Evolutionary conservation across 2,329 filamentous ascomycete genomes (phyloP), one percentile per base, ranked within the genome.

Genomic region (Sclerotinia nivalis): DNA sequence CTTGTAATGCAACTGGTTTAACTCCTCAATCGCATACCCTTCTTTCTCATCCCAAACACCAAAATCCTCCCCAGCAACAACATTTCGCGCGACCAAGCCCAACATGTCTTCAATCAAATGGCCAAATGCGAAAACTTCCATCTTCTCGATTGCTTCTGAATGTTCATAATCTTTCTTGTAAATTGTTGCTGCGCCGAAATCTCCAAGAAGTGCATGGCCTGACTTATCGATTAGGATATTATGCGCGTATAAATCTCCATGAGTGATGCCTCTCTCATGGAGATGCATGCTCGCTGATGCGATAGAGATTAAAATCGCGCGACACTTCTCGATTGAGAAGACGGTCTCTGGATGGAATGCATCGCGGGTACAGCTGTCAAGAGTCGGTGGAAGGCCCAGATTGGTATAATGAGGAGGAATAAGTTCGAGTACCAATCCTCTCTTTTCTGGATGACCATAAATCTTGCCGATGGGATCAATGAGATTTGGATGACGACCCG

Each of bases 181-280:
- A 20, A 84, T 77, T 0, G 83, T 84, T 1, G 83, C 83, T 1
- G 83, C 83, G 15, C 83, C 82, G 68, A 85, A 84, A 66, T 84
- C 83, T 34, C 82, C 82, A 4, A 85, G 77, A 18, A 85, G 73
- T 5, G 83, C 82, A 71, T 84, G 82, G 1, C 79, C 81, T 13
- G 75, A 76, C 31, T 77, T 76, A 64, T 78, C 79, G 34, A 80
- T 80, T 15, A 85, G 78, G 25, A 85, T 82, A 73, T 84, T 84
- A 73, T 84, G 82, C 15, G 83, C 82, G 65, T 83, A 83, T 49
- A 85, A 68, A 72, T 84, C 83, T 25, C 84, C 83, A 70, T 85
- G 83, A 9, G 79, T 75, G 25, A 85, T 81, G 8, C 81, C 81
- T 45, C 78, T 76, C 10, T 72, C 75, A 71, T 85, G 84, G 15